Conservation (phyloP, 495 filamentous ascomycete genomes). For the Talaromyces wortmannii region DNA sequence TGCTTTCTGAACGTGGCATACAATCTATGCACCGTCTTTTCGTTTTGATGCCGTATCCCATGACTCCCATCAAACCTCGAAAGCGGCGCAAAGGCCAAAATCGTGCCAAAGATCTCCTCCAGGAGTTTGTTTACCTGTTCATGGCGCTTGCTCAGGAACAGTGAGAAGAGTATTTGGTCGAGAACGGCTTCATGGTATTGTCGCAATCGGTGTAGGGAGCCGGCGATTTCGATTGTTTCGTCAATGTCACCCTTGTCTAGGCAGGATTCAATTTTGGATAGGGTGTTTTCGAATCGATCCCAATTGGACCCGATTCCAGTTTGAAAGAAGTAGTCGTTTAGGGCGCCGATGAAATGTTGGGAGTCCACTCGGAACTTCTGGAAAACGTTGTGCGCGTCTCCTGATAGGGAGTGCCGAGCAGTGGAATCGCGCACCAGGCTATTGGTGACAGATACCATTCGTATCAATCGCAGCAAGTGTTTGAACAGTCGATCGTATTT, state of each 20-base stretch:
- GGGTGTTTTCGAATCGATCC: constrained; percentile 57
- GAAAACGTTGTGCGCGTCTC: constrained; percentile 34
- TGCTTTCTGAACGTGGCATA: constrained; percentile 62
- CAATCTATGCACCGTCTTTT: constrained; percentile 41
- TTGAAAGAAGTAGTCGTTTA: constrained; percentile 72
- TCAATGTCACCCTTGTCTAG: constrained; percentile 41
- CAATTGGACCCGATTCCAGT: constrained; percentile 66
- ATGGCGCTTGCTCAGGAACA: constrained; percentile 52
- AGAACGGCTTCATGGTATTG: constrained; percentile 71
- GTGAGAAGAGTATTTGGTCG: constrained; percentile 67
- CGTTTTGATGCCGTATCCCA: constrained; percentile 27
- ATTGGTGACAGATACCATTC: constrained; percentile 74
- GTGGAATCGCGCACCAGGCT: constrained; percentile 59
- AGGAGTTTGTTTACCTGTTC: constrained; percentile 64
- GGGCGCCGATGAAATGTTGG: constrained; percentile 63
- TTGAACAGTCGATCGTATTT: constrained; percentile 84
- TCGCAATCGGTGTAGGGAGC: constrained; percentile 53
- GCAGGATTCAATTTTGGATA: constrained; percentile 54
- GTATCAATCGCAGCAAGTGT: constrained; percentile 64
- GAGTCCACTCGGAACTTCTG: constrained; percentile 67
- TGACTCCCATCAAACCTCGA: constrained; percentile 35
- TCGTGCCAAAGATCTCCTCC: constrained; percentile 66
- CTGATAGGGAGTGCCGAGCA: constrained; percentile 27
- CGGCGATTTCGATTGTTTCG: constrained; percentile 44
- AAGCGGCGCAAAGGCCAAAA: constrained; percentile 61